A percentile compares a stretch with the other conserved stretches of the same genome.
Evolutionary conservation across 208 protist species (phyloP).

Genomic region (Strigomonas culicis): DNA sequence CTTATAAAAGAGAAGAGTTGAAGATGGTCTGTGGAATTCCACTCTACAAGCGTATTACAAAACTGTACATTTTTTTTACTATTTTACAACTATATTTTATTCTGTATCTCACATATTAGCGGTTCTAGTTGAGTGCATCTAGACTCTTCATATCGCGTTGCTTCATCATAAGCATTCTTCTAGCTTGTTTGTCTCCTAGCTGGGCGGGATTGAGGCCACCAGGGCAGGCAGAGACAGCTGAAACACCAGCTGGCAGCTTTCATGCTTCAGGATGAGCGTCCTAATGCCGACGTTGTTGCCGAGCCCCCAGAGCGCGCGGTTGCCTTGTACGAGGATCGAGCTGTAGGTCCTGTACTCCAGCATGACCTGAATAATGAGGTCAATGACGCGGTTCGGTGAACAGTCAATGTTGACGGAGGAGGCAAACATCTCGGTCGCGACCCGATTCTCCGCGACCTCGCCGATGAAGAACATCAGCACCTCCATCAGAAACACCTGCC

Average conservation of each 20-base stretch:
- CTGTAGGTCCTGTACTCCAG: conserved; percentile 67
- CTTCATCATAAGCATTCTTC: no score
- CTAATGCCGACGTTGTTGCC: conserved; percentile 66
- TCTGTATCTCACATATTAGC: no score
- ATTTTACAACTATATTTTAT: no score
- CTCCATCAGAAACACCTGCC: conserved; percentile 83
- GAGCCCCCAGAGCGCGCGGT: conserved; percentile 77
- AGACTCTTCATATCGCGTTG: no score
- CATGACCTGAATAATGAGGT: conserved; percentile 76
- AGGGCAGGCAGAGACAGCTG: conserved; percentile 58
- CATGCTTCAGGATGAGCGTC: conserved; percentile 65
- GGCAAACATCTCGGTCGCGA: conserved; percentile 37
- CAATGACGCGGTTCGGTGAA: conserved; percentile 49
- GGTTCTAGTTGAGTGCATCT: no score
- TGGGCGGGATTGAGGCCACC: conserved; percentile 17
- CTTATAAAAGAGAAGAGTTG: no score
- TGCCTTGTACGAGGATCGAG: conserved; percentile 68
- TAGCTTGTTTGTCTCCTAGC: background rate
- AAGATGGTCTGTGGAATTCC: no score
- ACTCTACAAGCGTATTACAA: no score
- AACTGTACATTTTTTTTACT: conserved; percentile 1
- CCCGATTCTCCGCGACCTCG: conserved; percentile 49
- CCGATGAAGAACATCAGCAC: conserved; percentile 65
- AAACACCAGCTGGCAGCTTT: conserved; percentile 56
- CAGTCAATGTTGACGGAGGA: conserved; percentile 47